Evolutionary conservation across 768 basidiomycete species (phyloP), one percentile per base, ranked within the genome.

Genomic region (Trametes punicea): DNA sequence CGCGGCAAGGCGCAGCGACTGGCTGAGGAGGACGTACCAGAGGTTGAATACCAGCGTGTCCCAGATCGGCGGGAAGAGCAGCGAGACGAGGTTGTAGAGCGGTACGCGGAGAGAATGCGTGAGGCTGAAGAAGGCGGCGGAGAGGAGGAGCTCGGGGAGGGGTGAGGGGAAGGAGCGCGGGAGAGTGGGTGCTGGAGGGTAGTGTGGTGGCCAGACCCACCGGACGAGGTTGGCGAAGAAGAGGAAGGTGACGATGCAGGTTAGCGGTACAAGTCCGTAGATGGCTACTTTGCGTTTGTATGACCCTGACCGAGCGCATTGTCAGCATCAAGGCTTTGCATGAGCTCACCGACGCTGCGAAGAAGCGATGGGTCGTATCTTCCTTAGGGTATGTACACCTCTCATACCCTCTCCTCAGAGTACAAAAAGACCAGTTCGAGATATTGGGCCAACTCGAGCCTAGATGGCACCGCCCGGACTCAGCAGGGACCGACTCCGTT

Each of bases 41-140:
- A 77, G 65, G 18, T 76, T 72, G 53, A 75, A 69, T 13, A 74
- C 64, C 52, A 77, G 56, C 36, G 68, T 68, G 55, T 71, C 70
- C 47, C 68, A 63, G 42, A 66, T 50, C 71, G 71, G 69, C 1
- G 68, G 65, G 10, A 75, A 47, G 41, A 67, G 49, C 1, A 65
- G 48, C 13, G 76, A 64, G 20, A 68, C 63, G 27, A 79, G 21
- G 2, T 71, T 55, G 66, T 74, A 82, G 15, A 83, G 59, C 11
- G 81, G 81, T 9, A 73, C 66, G 48, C 81, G 75, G 21, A 85
- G 73, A 21, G 80, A 71, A 65, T 85, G 76, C 2, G 80, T 74
- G 26, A 87, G 70, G 13, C 79, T 74, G 77, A 82, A 92, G 42
- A 90, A 73, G 3, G 83, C 77, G 16, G 76, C 75, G 0, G 87